Base-by-base conservation (phyloP, 345 rosid genomes). In the Viola odorata region DNA sequence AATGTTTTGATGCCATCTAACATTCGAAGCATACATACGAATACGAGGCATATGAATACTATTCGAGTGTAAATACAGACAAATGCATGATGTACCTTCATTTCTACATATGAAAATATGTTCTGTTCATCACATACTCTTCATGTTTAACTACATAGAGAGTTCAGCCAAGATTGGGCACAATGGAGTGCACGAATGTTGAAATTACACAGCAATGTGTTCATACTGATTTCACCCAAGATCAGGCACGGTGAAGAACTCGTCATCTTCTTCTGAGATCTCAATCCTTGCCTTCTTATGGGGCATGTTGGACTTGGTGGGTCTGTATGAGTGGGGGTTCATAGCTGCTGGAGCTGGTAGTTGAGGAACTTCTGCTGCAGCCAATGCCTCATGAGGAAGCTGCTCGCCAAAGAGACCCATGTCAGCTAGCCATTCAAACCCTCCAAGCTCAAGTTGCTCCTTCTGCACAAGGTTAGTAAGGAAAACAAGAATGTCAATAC, bases 321-420 rank as follows among this genome's bases (percentile, higher is more conserved):
- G 77, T 69, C 77, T 79, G 73, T 66, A 67, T 9, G 88, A 63
- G 60, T 67, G 68, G 45, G 44, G 36, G 69, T 73, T 69, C 67
- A 61, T 62, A 23, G 68, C 41, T 69, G 77, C 77, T 0, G 80
- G 53, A 11, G 79, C 70, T 1, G 88, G 84, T 63, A 92, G 84
- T 56, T 92, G 89, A 14, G 98, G 98, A 47, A 92, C 98, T 77
- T 92, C 87, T 39, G 96, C 96, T 50, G 85, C 91, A 60, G 90
- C 80, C 53, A 76, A 70, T 50, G 86, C 75, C 69, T 85, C 88
- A 37, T 80, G 72, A 36, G 84, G 75, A 47, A 82, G 54, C 53
- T 87, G 88, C 51, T 92, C 94, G 6, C 77, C 65, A 40, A 89
- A 82, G 47, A 89, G 72, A 50, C 89, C 75, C 80, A 83, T 80